phyloP scores from a whole-genome alignment of 1,139 yeast genomes.

The Suhomyces wounanorum region DNA sequence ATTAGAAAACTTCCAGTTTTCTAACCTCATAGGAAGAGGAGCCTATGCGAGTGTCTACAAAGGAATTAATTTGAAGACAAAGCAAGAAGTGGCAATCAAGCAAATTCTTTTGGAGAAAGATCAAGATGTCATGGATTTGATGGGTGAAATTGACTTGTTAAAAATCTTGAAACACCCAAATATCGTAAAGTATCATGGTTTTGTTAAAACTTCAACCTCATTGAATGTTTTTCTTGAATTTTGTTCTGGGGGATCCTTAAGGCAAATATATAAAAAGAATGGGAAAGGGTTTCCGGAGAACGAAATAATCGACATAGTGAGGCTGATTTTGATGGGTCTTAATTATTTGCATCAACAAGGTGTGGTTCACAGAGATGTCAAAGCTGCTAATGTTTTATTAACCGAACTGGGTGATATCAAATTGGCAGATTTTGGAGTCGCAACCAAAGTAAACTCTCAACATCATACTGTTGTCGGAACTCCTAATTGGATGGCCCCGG shows the following conservation, averaged over 20 bases:
- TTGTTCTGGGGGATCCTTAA: slow-evolving; percentile 84
- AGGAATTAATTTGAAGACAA: slow-evolving; percentile 64
- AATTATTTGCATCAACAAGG: slow-evolving; percentile 69
- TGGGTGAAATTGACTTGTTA: slow-evolving; percentile 86
- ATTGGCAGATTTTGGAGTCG: slow-evolving; percentile 80
- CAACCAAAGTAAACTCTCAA: slow-evolving; percentile 52
- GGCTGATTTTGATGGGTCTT: slow-evolving; percentile 75
- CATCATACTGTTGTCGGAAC: slow-evolving; percentile 60
- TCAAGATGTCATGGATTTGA: slow-evolving; percentile 49
- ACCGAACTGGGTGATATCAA: slow-evolving; percentile 63
- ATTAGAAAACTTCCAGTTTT: slow-evolving; percentile 56
- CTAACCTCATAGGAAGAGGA: slow-evolving; percentile 72
- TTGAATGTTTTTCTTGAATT: slow-evolving; percentile 72
- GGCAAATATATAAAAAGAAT: slow-evolving; percentile 61
- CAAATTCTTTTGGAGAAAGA: slow-evolving; percentile 62
- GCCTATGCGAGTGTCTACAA: slow-evolving; percentile 78
- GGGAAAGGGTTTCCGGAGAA: slow-evolving; percentile 61
- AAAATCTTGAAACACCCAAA: slow-evolving; percentile 81
- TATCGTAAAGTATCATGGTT: slow-evolving; percentile 89
- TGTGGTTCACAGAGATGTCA: slow-evolving; percentile 76
- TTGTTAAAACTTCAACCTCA: slow-evolving; percentile 66
- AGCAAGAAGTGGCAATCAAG: slow-evolving; percentile 81
- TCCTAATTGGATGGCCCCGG: slow-evolving; percentile 91
- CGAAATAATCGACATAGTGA: slow-evolving; percentile 59
- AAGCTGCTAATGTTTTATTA: slow-evolving; percentile 73